These are phyloP conservation scores for Mortierella hygrophila DNA, from an alignment of 192 early-diverging fungal species.

Conservation along the genomic window DNA sequence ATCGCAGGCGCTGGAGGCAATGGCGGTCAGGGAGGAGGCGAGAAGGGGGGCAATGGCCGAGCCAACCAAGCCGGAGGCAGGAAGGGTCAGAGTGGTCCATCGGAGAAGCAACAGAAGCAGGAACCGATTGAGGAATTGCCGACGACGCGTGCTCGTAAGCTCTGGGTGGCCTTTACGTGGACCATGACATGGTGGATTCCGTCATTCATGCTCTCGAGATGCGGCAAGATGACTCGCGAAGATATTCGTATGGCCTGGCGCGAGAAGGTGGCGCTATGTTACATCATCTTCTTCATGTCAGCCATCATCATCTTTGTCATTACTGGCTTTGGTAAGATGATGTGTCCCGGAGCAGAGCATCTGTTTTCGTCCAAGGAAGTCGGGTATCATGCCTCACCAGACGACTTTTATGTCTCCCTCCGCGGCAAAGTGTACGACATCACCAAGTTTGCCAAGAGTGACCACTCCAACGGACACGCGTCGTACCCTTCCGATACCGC, in stretches of 20 bases:
- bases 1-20: not conserved
- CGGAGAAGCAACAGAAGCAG: constrained; percentile 54
- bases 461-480: constrained; percentile 64
- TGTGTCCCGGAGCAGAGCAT: constrained; percentile 84
- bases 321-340: constrained; percentile 81
- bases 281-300: constrained; percentile 86
- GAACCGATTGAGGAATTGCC: constrained; percentile 64
- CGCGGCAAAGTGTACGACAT: constrained; percentile 79
- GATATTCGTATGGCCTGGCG: constrained; percentile 97
- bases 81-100: constrained; percentile 9
- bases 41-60: not conserved
- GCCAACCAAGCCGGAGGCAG: not conserved
- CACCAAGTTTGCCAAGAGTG: constrained; percentile 69
- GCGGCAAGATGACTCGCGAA: constrained; percentile 85
- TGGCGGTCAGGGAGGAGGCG: not conserved
- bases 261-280: constrained; percentile 89
- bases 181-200: constrained; percentile 89
- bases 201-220: constrained; percentile 62
- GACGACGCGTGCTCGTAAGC: constrained; percentile 58
- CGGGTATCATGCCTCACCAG: constrained; percentile 66
- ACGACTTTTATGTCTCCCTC: constrained; percentile 75
- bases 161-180: constrained; percentile 86
- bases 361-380: constrained; percentile 73
- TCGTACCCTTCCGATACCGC: constrained; percentile 54
- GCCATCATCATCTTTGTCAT: constrained; percentile 88